Base-by-base conservation (phyloP, 306 rosid genomes). In the Purshia tridentata region DNA sequence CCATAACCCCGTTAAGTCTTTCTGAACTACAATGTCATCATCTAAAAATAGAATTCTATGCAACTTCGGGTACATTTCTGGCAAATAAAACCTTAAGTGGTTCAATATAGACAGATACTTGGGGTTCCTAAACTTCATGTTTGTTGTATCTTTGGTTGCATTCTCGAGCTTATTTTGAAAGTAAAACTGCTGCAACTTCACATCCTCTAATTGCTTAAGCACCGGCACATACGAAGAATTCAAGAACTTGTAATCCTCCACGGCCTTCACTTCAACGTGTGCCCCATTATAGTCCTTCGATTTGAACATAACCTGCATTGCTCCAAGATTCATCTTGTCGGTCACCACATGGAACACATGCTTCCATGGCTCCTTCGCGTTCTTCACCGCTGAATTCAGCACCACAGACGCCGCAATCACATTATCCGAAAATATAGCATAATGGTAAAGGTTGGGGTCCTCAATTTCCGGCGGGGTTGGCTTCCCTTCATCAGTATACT, bases 241-340 rank as follows among this genome's bases (percentile, higher is more conserved):
- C 82, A 91, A 76, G 74, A 88, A 91, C 68, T 88, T 87, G 86
- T 88, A 91, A 77, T 91, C 97, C 74, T 91, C 97, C 74, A 91
- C 97, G 6, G 94, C 94, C 84, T 87, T 87, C 60, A 91, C 95
- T 66, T 91, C 92, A 75, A 91, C 72, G 61, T 87, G 92, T 4
- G 97, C 88, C 12, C 92, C 92, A 63, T 89, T 87, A 52, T 85
- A 87, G 64, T 87, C 76, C 80, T 91, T 91, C 77, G 86, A 77
- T 81, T 87, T 88, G 79, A 88, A 91, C 94, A 88, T 85, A 62
- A 91, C 94, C 81, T 91, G 94, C 97, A 91, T 91, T 59, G 97
- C 97, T 57, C 97, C 97, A 16, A 91, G 94, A 73, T 91, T 91
- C 94, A 91, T 88, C 87, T 91, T 91, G 74, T 91, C 97, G 13